A percentile compares a stretch with the other conserved stretches of the same genome.
Evolutionary conservation across 345 rosid species (phyloP).

Genomic region (Acer negundo): DNA sequence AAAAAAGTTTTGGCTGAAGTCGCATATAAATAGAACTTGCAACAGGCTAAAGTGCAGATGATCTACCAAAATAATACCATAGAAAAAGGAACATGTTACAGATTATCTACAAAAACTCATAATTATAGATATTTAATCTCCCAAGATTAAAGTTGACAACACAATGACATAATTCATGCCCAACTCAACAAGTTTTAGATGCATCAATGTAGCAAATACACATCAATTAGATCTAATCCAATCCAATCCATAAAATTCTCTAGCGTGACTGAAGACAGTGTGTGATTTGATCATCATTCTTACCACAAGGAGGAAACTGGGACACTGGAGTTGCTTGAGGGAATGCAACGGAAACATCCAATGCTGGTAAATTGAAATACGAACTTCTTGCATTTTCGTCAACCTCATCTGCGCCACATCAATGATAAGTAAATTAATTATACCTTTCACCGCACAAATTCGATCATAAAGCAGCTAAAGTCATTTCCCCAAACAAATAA

Average conservation of each 20-base stretch:
- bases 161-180: not conserved
- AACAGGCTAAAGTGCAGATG: too few relatives aligned
- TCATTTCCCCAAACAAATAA: not conserved
- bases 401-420: constrained; percentile 31
- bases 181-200: not conserved
- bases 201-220: not conserved
- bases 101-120: not conserved
- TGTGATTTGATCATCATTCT: constrained; percentile 10
- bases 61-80: too few relatives aligned
- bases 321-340: constrained; percentile 99
- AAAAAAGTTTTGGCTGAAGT: not conserved
- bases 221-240: not conserved
- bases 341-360: constrained; percentile 82
- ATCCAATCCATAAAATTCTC: not conserved
- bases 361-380: constrained; percentile 56
- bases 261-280: not conserved
- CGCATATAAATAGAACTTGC: not conserved
- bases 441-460: not conserved
- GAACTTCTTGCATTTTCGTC: constrained; percentile 47
- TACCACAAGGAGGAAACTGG: constrained; percentile 79
- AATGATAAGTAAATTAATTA: not conserved
- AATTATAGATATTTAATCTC: not conserved
- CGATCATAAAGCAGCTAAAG: not conserved
- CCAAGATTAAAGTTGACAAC: not conserved
- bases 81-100: too few relatives aligned